A percentile compares a stretch with the other conserved stretches of the same genome.
Conservation (phyloP, 2,329 filamentous ascomycete species). For the Phaeosphaeriaceae sp. region DNA sequence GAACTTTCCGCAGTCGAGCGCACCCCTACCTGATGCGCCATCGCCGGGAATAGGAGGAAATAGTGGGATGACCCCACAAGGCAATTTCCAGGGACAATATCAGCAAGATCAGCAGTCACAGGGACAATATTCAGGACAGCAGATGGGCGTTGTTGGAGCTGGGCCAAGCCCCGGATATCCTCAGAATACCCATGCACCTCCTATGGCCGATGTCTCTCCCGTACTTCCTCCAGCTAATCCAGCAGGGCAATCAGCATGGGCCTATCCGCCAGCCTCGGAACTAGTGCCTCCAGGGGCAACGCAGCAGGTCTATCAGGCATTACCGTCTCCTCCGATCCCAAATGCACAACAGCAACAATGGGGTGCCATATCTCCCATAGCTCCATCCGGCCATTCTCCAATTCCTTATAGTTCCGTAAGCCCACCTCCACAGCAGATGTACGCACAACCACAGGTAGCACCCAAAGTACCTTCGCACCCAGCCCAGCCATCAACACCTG, state of each 20-base stretch:
- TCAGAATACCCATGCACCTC: slow-evolving; percentile 15
- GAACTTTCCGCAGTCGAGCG: slow-evolving; percentile 17
- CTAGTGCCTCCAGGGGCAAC: slow-evolving; percentile 1
- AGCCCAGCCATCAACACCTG: slow-evolving; percentile 19
- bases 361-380: slow-evolving; percentile 24
- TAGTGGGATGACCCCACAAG: slow-evolving; percentile 21
- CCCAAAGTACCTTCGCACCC: slow-evolving; percentile 14
- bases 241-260: slow-evolving; percentile 15
- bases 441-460: slow-evolving; percentile 14
- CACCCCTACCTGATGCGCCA: slow-evolving; percentile 1
- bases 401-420: slow-evolving; percentile 20
- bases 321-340: slow-evolving; percentile 18
- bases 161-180: slow-evolving; percentile 10
- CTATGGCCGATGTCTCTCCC: slow-evolving; percentile 16
- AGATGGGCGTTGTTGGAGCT: slow-evolving; percentile 33
- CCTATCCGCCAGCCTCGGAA: slow-evolving; percentile 2
- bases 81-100: slow-evolving; percentile 10
- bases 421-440: slow-evolving; percentile 20
- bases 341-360: slow-evolving; percentile 31
- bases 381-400: slow-evolving; percentile 16
- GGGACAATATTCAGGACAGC: slow-evolving; percentile 25
- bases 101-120: slow-evolving; percentile 14
- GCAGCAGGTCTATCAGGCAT: slow-evolving; percentile 15
- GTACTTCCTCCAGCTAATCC: slow-evolving; percentile 10
- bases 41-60: slow-evolving; percentile 7